These are phyloP conservation scores for Apiospora sp. DNA, from an alignment of 2,329 filamentous ascomycete species.

Conservation along the genomic window DNA sequence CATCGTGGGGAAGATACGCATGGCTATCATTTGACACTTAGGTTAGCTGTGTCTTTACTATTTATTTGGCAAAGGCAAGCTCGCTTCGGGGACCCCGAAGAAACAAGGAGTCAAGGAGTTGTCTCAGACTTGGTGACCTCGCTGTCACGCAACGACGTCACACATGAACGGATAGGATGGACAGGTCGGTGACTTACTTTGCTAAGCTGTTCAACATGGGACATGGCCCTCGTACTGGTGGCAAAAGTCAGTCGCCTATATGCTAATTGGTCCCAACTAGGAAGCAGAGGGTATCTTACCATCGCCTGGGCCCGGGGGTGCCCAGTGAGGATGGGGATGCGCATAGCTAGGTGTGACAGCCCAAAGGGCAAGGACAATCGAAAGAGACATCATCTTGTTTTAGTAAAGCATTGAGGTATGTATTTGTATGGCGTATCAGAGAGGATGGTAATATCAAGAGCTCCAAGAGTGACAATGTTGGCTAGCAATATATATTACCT, in stretches of 20 bases:
- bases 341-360: background rate
- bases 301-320: slow-evolving; percentile 18
- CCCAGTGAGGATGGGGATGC: slow-evolving; percentile 19
- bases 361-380: background rate
- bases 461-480: background rate
- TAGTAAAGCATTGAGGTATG: too few relatives aligned
- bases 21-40: background rate
- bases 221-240: slow-evolving; percentile 12
- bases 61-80: background rate
- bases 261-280: background rate
- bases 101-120: too few relatives aligned
- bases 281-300: background rate
- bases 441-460: background rate
- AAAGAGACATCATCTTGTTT: background rate
- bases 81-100: background rate
- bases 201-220: slow-evolving; percentile 21
- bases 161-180: background rate
- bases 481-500: background rate
- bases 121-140: background rate
- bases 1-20: slow-evolving; percentile 4
- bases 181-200: background rate
- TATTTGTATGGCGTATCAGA: background rate
- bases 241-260: background rate
- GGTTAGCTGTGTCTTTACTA: background rate
- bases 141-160: background rate